These are phyloP conservation scores for Penicillium lagena DNA, from an alignment of 495 filamentous ascomycete species.

Conservation along the genomic window DNA sequence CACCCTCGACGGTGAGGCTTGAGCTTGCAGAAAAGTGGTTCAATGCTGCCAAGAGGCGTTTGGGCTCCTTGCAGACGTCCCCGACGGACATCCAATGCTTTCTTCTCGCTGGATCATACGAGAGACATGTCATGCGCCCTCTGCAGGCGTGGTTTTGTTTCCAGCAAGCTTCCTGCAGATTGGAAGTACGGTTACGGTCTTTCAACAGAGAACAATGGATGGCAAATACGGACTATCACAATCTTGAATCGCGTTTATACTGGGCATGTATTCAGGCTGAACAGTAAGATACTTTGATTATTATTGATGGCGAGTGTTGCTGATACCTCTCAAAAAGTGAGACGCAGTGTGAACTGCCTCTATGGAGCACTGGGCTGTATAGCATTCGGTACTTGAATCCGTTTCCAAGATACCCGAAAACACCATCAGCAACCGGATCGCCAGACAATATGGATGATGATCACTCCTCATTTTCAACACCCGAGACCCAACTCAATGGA, in stretches of 20 bases:
- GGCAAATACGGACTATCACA: slow-evolving; percentile 18
- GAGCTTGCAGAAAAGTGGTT: slow-evolving; percentile 19
- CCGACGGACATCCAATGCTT: slow-evolving; percentile 21
- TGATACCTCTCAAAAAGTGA: slow-evolving; percentile 9
- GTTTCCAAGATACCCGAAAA: slow-evolving; percentile 13
- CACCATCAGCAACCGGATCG: slow-evolving; percentile 1
- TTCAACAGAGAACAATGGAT: slow-evolving; percentile 18
- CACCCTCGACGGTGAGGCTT: slow-evolving; percentile 12
- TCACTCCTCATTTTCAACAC: background rate
- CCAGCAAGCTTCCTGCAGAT: slow-evolving; percentile 21
- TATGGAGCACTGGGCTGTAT: slow-evolving; percentile 21
- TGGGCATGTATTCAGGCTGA: slow-evolving; percentile 25
- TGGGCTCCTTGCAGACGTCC: slow-evolving; percentile 17
- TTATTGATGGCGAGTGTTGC: background rate
- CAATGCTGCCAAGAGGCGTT: slow-evolving; percentile 19
- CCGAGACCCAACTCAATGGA: slow-evolving; percentile 1
- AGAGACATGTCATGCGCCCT: slow-evolving; percentile 18
- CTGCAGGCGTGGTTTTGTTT: slow-evolving; percentile 22
- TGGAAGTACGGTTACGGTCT: slow-evolving; percentile 20
- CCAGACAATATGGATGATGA: slow-evolving; percentile 11
- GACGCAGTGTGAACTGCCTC: slow-evolving; percentile 19
- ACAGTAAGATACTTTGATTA: slow-evolving; percentile 8
- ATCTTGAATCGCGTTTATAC: slow-evolving; percentile 19
- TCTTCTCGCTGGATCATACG: slow-evolving; percentile 19
- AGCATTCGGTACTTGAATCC: slow-evolving; percentile 13